Base-by-base conservation (phyloP, 2,329 filamentous ascomycete genomes). In the Grosmannia clavigera region DNA sequence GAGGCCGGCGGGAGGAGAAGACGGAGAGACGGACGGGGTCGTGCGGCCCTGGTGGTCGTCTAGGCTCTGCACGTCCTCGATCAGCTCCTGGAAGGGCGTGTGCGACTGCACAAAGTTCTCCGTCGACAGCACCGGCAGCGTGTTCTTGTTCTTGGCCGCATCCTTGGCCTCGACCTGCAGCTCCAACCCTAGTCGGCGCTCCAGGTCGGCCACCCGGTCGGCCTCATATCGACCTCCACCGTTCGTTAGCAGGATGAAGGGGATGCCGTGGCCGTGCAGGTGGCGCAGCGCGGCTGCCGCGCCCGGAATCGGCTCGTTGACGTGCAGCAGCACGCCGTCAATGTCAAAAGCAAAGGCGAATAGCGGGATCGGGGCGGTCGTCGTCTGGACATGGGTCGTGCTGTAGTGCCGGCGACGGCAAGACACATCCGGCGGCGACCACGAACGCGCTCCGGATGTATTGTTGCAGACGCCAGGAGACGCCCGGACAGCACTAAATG, bases 241-340 rank as follows among this genome's bases (percentile, higher is more conserved):
- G 73, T 99, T 99, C 61, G 94, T 99, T 64, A 99, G 79, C 40
- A 99, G 83, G 67, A 99, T 92, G 74, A 95, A 97, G 14, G 92
- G 92, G 54, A 96, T 90, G 55, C 82, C 78, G 68, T 91, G 80
- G 55, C 80, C 74, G 66, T 91, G 84, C 25, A 97, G 84, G 67
- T 84, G 86, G 35, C 78, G 75, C 25, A 99, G 80, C 16, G 91
- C 81, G 68, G 88, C 80, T 1, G 83, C 77, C 1, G 94, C 92
- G 38, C 88, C 87, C 1, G 90, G 87, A 55, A 97, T 85, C 3
- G 89, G 85, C 63, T 85, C 82, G 4, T 87, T 83, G 62, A 88
- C 87, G 68, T 92, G 90, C 38, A 97, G 80, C 25, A 99, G 82
- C n/a, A 99, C 94, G 60, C 94, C 94, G 72, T 99, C 94, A 70